A percentile compares a stretch with the other conserved stretches of the same genome.
Evolutionary conservation across 2,329 filamentous ascomycete species (phyloP).

Genomic region (Botrytis paeoniae): DNA sequence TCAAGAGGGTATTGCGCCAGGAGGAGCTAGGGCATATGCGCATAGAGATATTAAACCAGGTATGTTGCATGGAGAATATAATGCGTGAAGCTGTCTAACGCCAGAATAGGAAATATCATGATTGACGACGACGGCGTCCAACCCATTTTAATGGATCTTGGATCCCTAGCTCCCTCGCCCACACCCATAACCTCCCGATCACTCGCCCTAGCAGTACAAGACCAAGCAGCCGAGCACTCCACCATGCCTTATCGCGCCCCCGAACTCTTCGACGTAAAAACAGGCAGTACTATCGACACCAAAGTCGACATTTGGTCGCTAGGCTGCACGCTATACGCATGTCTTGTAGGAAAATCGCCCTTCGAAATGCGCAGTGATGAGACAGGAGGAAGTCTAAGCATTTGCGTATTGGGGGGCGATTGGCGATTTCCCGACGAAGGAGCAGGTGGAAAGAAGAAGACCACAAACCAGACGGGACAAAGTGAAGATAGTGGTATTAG

Average conservation of each 20-base stretch:
- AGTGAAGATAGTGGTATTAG: conserved; percentile 57
- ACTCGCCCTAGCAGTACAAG: conserved; percentile 86
- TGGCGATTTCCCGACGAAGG: conserved; percentile 95
- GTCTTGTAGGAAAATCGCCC: conserved; percentile 91
- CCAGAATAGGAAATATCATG: conserved; percentile 80
- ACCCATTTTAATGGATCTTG: conserved; percentile 96
- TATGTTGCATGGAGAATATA: conserved; percentile 42
- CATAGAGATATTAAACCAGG: conserved; percentile 97
- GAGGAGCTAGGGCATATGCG: conserved; percentile 75
- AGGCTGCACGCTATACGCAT: conserved; percentile 96
- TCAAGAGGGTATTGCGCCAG: conserved; percentile 65
- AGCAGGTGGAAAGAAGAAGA: conserved; percentile 49
- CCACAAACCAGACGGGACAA: conserved; percentile 36
- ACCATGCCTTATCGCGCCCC: conserved; percentile 99
- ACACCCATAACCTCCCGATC: conserved; percentile 87
- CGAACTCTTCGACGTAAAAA: conserved; percentile 97
- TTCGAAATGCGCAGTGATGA: conserved; percentile 96
- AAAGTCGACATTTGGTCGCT: conserved; percentile 98
- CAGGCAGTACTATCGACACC: conserved; percentile 84
- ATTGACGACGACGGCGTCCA: conserved; percentile 85
- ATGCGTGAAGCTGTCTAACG: conserved; percentile 20
- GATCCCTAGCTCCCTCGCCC: conserved; percentile 83
- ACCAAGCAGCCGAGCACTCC: conserved; percentile 90
- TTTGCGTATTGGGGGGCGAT: conserved; percentile 89
- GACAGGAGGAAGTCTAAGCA: conserved; percentile 87